phyloP scores from a whole-genome alignment of 208 protist genomes.

The Porcisia deanei region DNA sequence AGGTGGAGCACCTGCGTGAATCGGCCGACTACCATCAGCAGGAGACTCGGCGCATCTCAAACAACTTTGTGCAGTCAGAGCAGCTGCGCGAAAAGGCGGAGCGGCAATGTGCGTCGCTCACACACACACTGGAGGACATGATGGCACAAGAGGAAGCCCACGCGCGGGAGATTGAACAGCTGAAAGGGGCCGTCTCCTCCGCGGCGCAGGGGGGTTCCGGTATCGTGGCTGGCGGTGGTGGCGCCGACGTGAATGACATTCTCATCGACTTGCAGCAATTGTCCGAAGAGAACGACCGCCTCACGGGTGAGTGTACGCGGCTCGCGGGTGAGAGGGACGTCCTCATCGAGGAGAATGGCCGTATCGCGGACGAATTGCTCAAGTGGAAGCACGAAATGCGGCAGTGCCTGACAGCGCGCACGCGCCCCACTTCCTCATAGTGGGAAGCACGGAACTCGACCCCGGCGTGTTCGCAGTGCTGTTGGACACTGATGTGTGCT shows the following conservation, averaged over 20 bases:
- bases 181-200: constrained; percentile 26
- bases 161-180: constrained; percentile 25
- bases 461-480: neutral
- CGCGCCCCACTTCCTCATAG: constrained; percentile 22
- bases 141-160: constrained; percentile 46
- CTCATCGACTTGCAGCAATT: constrained; percentile 38
- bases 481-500: neutral
- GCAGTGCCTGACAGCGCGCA: constrained; percentile 28
- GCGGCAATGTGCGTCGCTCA: constrained; percentile 35
- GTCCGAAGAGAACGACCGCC: constrained; percentile 50
- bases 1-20: constrained; percentile 31
- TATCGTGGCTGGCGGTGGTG: neutral
- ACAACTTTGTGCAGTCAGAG: constrained; percentile 30
- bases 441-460: neutral
- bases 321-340: constrained; percentile 41
- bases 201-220: constrained; percentile 14
- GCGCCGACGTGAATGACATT: constrained; percentile 12
- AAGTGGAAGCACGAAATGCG: constrained; percentile 60
- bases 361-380: constrained; percentile 52
- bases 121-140: constrained; percentile 47
- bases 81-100: constrained; percentile 33
- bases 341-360: constrained; percentile 54
- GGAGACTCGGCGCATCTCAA: constrained; percentile 22
- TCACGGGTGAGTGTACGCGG: constrained; percentile 50
- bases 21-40: constrained; percentile 32